Evolutionary conservation across 129 eudicot species (phyloP).

Genomic region (Lonicera japonica): DNA sequence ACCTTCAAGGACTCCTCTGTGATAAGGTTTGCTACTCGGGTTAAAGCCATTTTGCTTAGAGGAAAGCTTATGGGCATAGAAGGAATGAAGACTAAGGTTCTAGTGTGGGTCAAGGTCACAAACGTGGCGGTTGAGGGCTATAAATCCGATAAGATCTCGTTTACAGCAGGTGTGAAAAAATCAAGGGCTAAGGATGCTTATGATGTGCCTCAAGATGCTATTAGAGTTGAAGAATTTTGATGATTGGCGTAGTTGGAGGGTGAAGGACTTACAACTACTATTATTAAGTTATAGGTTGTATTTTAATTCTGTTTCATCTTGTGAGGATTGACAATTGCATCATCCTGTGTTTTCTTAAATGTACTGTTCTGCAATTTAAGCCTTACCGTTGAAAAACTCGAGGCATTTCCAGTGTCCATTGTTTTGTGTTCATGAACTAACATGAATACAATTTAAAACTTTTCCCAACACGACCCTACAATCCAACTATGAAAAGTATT

Average conservation of each 20-base stretch:
- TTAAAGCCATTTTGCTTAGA: constrained; percentile 39
- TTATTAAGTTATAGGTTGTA: no score
- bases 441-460: no score
- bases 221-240: constrained; percentile 40
- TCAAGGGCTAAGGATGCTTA: constrained; percentile 48
- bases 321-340: no score
- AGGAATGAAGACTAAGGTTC: constrained; percentile 59
- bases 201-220: constrained; percentile 37
- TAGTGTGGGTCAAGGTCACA: constrained; percentile 57
- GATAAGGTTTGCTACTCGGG: constrained; percentile 46
- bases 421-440: no score
- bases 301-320: no score
- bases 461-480: no score
- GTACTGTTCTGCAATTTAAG: no score
- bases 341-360: no score
- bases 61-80: constrained; percentile 47
- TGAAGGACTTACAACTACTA: neutral
- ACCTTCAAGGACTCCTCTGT: constrained; percentile 51
- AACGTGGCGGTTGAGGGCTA: constrained; percentile 51
- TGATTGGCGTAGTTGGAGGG: neutral
- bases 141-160: constrained; percentile 56
- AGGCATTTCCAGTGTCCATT: no score
- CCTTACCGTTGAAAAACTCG: no score
- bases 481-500: no score
- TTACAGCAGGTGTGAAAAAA: constrained; percentile 53